Evolutionary conservation across 345 rosid species (phyloP).

Genomic region (Salix suchowensis): DNA sequence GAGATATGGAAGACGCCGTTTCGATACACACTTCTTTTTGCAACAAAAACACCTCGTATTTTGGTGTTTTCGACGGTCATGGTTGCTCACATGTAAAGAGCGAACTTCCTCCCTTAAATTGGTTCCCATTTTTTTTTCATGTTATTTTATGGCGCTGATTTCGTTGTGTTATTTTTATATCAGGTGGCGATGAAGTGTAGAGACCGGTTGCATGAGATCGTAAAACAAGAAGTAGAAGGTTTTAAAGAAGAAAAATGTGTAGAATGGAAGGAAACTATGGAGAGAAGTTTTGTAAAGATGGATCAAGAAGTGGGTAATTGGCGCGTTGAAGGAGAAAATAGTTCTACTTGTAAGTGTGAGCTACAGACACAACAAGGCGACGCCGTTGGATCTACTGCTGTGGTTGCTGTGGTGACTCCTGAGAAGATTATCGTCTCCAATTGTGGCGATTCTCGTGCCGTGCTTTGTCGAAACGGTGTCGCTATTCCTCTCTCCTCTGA

Average conservation of each 20-base stretch:
- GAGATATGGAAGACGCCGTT: slow-evolving; percentile 97
- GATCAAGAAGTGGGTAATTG: slow-evolving; percentile 53
- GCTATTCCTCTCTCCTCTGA: slow-evolving; percentile 70
- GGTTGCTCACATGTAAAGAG: slow-evolving; percentile 90
- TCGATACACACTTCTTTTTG: slow-evolving; percentile 46
- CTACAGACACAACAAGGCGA: slow-evolving; percentile 75
- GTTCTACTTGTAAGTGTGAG: slow-evolving; percentile 57
- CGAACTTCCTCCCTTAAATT: no score
- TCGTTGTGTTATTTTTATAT: background rate
- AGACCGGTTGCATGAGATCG: slow-evolving; percentile 56
- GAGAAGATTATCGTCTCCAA: slow-evolving; percentile 66
- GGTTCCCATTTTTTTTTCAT: background rate
- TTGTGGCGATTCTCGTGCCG: slow-evolving; percentile 88
- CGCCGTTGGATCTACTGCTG: slow-evolving; percentile 89
- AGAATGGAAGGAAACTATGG: slow-evolving; percentile 60
- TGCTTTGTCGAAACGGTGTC: slow-evolving; percentile 71
- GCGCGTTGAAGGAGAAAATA: slow-evolving; percentile 11
- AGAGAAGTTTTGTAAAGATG: slow-evolving; percentile 50
- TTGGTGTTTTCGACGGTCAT: slow-evolving; percentile 90
- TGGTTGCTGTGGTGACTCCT: slow-evolving; percentile 60
- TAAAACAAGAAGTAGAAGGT: slow-evolving; percentile 38
- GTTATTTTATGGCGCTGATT: background rate
- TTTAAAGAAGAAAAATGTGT: slow-evolving; percentile 11
- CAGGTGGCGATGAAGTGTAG: slow-evolving; percentile 64
- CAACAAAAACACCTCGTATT: slow-evolving; percentile 30